A percentile compares a stretch with the other conserved stretches of the same genome.
These are phyloP conservation scores for Cladorrhinum sp. DNA, from an alignment of 2,329 filamentous ascomycete genomes.

Conservation along the genomic window DNA sequence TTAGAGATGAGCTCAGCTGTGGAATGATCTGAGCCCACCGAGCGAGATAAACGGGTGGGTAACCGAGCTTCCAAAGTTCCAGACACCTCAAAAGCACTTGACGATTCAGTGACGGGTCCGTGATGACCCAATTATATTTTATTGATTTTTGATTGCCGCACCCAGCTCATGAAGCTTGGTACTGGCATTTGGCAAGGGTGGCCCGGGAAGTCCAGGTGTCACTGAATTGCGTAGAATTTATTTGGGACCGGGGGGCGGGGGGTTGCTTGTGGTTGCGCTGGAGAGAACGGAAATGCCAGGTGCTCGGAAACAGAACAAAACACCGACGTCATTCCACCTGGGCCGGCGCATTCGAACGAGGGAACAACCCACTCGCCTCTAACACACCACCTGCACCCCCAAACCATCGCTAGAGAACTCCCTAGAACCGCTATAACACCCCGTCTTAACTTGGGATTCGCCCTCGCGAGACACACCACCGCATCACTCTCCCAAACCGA, in stretches of 20 bases:
- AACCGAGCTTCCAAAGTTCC: neutral
- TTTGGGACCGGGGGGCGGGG: neutral
- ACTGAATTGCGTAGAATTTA: neutral
- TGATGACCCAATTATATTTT: neutral
- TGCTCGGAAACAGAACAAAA: neutral
- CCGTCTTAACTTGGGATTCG: no score
- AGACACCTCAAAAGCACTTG: no score
- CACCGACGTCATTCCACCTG: constrained; percentile 8
- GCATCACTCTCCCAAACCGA: neutral
- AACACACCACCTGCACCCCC: neutral
- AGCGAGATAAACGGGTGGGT: neutral
- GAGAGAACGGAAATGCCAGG: constrained; percentile 5
- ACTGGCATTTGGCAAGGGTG: neutral
- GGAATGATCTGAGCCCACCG: neutral
- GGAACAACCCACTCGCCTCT: neutral
- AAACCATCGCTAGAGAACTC: neutral
- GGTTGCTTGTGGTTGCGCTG: neutral
- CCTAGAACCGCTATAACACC: neutral
- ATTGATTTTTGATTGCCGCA: neutral
- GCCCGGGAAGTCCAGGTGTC: neutral
- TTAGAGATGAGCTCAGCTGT: constrained; percentile 5
- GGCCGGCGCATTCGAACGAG: neutral
- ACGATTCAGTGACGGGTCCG: neutral
- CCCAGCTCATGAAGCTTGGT: neutral
- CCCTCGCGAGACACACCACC: no score